Base-by-base conservation (phyloP, 78 protist genomes). In the Dictyostelium firmibasis region DNA sequence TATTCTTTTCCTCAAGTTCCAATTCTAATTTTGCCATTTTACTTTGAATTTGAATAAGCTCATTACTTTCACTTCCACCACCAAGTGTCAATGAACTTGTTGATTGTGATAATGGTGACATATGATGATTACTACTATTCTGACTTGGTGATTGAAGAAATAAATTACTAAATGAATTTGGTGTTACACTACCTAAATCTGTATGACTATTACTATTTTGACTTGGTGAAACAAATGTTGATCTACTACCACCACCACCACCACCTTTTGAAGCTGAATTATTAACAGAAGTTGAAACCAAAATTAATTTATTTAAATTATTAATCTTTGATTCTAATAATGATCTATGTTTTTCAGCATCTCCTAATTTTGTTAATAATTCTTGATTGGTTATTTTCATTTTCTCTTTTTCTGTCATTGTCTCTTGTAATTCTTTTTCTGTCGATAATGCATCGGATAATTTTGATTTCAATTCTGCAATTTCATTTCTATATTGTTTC, bases 391-490 rank as follows among this genome's bases (percentile, higher is more conserved):
- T 41, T 27, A 35, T 35, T 70, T 69, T 33, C 38, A 69, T n/a
- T 69, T 85, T 85, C 41, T 85, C 92, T 77, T 87, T 81, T 35
- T 87, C 92, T 14, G 85, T 25, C 29, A 43, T 36, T 7, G 33
- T 38, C 7, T 35, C 41, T 2, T 69, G 43, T 38, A 75, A n/a
- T 6, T n/a, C 57, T 41, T 60, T 60, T 20, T 84, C 96, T 0
- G 35, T 33, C 5, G 36, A 20, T 29, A 69, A 53, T n/a, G 83
- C 86, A 20, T 85, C 96, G 9, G 75, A 35, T 11, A 92, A 77
- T 64, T 92, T 85, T 18, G 25, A 25, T 62, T 92, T 92, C 25
- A 92, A 38, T 57, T 92, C 96, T 2, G 91, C 86, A 81, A 92
- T 92, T 50, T 92, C 96, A 57, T 92, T 47, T n/a, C 89, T 43